Evolutionary conservation across 495 filamentous ascomycete genomes (phyloP).

Genomic region (Aspergillus baeticus): DNA sequence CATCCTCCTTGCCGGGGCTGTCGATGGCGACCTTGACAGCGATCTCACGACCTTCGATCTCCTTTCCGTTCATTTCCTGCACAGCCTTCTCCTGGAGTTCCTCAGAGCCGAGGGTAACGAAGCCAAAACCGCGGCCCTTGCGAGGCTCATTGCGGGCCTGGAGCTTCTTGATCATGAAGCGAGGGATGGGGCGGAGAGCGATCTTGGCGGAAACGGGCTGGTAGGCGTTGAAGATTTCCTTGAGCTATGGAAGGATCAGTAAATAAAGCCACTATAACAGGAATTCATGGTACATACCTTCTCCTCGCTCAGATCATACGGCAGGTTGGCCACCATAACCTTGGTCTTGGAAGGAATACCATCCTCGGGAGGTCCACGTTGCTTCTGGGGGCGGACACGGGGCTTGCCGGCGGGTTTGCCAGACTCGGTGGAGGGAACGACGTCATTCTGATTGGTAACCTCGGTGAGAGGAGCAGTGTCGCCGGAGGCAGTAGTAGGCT

Average conservation of each 20-base stretch:
- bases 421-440: slow-evolving; percentile 55
- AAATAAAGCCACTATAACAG: background rate
- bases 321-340: slow-evolving; percentile 99
- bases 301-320: slow-evolving; percentile 95
- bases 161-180: slow-evolving; percentile 99
- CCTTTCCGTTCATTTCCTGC: slow-evolving; percentile 97
- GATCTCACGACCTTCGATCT: slow-evolving; percentile 96
- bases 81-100: slow-evolving; percentile 97
- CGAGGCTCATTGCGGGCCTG: slow-evolving; percentile 95
- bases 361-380: slow-evolving; percentile 96
- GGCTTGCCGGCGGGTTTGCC: slow-evolving; percentile 58
- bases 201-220: slow-evolving; percentile 93
- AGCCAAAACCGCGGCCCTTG: slow-evolving; percentile 99
- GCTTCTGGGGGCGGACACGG: slow-evolving; percentile 50
- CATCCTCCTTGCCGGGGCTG: slow-evolving; percentile 97
- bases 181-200: slow-evolving; percentile 94
- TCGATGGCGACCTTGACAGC: slow-evolving; percentile 99
- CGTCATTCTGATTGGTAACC: slow-evolving; percentile 54
- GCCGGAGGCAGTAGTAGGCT: slow-evolving; percentile 15
- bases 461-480: slow-evolving; percentile 40
- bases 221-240: slow-evolving; percentile 92
- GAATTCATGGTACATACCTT: slow-evolving; percentile 63
- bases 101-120: slow-evolving; percentile 93
- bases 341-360: slow-evolving; percentile 98
- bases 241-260: slow-evolving; percentile 67